Percentiles rank a stretch among this genome's conserved stretches.
phyloP scores from a whole-genome alignment of 257 asterid species.

The Plantago elongata region DNA sequence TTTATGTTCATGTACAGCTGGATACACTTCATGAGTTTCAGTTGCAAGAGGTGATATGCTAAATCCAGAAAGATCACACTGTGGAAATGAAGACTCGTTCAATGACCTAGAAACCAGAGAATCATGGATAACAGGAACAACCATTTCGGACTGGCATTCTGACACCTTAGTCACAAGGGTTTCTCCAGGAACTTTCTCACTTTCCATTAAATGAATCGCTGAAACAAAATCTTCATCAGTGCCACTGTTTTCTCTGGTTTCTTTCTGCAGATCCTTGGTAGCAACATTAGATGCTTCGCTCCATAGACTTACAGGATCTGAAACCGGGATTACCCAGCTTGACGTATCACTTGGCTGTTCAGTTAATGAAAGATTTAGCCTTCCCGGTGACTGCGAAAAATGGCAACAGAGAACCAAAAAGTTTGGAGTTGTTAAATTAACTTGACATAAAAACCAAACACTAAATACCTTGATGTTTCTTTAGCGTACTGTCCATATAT shows the following conservation, averaged over 20 bases:
- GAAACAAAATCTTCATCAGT: slow-evolving; percentile 21
- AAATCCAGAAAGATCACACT: slow-evolving; percentile 23
- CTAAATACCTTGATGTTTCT: slow-evolving; percentile 4
- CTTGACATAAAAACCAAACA: background rate
- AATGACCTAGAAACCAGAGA: slow-evolving; percentile 27
- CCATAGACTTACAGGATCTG: slow-evolving; percentile 25
- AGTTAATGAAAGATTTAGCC: slow-evolving; percentile 41
- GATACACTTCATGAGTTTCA: slow-evolving; percentile 34
- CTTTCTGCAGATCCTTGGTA: slow-evolving; percentile 24
- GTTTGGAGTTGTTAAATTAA: slow-evolving; percentile 17
- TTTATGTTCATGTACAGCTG: slow-evolving; percentile 28
- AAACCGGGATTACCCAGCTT: slow-evolving; percentile 40
- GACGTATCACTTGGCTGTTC: slow-evolving; percentile 42
- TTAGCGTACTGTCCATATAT: no score
- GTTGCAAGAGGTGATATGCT: slow-evolving; percentile 25
- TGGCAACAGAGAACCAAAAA: slow-evolving; percentile 26
- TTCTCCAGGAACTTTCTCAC: slow-evolving; percentile 27
- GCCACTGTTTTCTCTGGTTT: slow-evolving; percentile 24
- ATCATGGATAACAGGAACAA: slow-evolving; percentile 31
- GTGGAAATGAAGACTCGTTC: slow-evolving; percentile 25
- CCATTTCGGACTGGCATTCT: slow-evolving; percentile 26
- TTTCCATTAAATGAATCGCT: slow-evolving; percentile 25
- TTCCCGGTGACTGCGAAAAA: slow-evolving; percentile 53
- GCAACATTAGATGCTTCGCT: slow-evolving; percentile 25
- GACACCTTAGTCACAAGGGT: slow-evolving; percentile 27